phyloP scores from a whole-genome alignment of 2,329 filamentous ascomycete genomes.

The Calonectria crousiana region DNA sequence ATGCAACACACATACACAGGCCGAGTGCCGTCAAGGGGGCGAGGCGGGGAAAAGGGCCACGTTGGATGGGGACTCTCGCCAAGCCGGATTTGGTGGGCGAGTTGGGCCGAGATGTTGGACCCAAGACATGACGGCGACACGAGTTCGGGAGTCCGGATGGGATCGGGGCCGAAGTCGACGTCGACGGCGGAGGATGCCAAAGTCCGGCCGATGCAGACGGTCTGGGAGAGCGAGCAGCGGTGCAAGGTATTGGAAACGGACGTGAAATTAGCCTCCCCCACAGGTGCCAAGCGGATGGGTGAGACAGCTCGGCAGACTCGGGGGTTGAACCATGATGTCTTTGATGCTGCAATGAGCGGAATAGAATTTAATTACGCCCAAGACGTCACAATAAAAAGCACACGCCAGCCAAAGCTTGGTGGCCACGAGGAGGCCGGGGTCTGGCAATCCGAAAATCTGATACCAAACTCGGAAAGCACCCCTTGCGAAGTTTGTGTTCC shows the following conservation, averaged over 20 bases:
- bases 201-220: neutral
- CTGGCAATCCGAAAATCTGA: slow-evolving; percentile 2
- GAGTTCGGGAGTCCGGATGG: slow-evolving; percentile 6
- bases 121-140: neutral
- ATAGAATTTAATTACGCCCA: slow-evolving; percentile 11
- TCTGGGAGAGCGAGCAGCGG: slow-evolving; percentile 3
- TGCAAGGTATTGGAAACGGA: slow-evolving; percentile 4
- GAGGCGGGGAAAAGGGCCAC: slow-evolving; percentile 11
- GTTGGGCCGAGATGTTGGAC: slow-evolving; percentile 14
- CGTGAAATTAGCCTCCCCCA: neutral
- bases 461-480: neutral
- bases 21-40: slow-evolving; percentile 6
- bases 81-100: slow-evolving; percentile 13
- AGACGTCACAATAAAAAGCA: slow-evolving; percentile 9
- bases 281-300: neutral
- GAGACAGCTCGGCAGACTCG: neutral
- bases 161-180: neutral
- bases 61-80: slow-evolving; percentile 1
- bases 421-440: neutral
- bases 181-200: neutral
- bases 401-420: neutral
- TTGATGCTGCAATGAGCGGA: slow-evolving; percentile 7
- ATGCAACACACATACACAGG: slow-evolving; percentile 6
- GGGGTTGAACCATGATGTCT: neutral
- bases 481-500: neutral